phyloP scores from a whole-genome alignment of 768 basidiomycete species.

The Naganishia randhawae region DNA sequence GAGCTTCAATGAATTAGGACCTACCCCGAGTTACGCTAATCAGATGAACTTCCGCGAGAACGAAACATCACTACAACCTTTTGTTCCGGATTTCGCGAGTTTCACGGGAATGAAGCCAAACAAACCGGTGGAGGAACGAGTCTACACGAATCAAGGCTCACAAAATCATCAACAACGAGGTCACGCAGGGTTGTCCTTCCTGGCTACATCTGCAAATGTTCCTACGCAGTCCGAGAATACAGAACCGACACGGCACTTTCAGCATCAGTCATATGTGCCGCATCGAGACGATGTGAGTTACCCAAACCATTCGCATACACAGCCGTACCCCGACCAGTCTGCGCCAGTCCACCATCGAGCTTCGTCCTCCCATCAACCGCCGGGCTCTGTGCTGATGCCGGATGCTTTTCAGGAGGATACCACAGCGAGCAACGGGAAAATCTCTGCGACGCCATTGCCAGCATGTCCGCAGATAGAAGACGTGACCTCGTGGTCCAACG shows the following conservation, averaged over 20 bases:
- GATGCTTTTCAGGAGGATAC: background rate
- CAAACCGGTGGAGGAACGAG: background rate
- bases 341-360: background rate
- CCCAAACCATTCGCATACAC: background rate
- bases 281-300: background rate
- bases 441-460: background rate
- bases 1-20: no score
- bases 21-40: no score
- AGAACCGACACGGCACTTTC: background rate
- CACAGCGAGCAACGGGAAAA: background rate
- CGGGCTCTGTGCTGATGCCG: background rate
- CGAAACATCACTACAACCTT: background rate
- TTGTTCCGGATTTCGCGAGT: background rate
- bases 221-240: background rate
- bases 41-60: background rate
- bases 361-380: background rate
- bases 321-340: background rate
- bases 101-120: background rate
- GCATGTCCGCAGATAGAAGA: slow-evolving; percentile 28
- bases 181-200: background rate
- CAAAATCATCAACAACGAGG: background rate
- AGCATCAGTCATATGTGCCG: background rate
- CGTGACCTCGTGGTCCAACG: slow-evolving; percentile 27
- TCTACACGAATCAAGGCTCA: background rate
- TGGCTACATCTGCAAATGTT: background rate